phyloP scores from a whole-genome alignment of 129 eudicot species.

The Gnaphalium uliginosum region DNA sequence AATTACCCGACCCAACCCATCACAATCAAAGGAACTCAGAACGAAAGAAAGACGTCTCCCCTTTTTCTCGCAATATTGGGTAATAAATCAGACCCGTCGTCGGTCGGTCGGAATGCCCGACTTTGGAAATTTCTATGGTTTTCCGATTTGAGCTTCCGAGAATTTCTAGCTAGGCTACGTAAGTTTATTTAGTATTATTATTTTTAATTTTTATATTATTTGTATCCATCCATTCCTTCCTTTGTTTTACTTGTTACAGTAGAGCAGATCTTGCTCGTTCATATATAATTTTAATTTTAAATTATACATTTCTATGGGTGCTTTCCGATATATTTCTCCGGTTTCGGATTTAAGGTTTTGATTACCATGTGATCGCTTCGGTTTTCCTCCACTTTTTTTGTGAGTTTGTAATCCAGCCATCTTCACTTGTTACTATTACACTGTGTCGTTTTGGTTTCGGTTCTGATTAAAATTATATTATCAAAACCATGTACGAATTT shows the following conservation, averaged over 20 bases:
- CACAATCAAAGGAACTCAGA: not conserved
- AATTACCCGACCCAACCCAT: not conserved
- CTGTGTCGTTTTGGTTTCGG: not conserved
- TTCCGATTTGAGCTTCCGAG: not conserved
- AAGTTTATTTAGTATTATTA: not conserved
- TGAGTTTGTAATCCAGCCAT: not conserved
- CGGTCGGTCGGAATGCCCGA: not conserved
- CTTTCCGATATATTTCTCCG: not conserved
- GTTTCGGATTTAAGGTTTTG: not conserved
- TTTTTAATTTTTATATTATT: too few species aligned
- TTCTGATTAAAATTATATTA: not conserved
- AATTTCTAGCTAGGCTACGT: not conserved
- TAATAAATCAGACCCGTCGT: not conserved
- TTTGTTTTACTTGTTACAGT: not conserved
- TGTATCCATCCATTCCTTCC: too few species aligned
- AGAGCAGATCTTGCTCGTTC: not conserved
- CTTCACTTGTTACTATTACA: not conserved
- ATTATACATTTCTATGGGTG: not conserved
- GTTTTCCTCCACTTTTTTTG: not conserved
- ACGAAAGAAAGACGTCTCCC: not conserved
- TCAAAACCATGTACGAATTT: not conserved
- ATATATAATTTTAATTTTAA: too few species aligned
- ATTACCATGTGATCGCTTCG: not conserved
- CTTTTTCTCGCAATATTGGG: not conserved
- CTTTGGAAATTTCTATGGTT: not conserved